phyloP scores from a whole-genome alignment of 306 rosid genomes.

The Casuarina glauca region DNA sequence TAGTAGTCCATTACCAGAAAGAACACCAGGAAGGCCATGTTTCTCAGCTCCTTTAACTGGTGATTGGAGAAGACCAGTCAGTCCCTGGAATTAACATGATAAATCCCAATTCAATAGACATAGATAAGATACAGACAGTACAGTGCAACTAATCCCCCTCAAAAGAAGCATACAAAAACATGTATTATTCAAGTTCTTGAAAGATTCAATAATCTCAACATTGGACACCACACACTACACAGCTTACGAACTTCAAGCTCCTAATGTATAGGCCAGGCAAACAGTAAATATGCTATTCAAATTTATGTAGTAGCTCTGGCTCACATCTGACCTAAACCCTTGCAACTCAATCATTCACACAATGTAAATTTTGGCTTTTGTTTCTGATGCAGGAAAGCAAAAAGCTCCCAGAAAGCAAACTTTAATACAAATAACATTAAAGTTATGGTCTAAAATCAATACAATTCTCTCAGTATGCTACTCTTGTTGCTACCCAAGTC shows the following conservation, averaged over 20 bases:
- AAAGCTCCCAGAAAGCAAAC: too few species aligned
- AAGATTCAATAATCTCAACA: not conserved
- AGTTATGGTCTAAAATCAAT: too few species aligned
- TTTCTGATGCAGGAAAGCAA: too few species aligned
- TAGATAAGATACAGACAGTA: not conserved
- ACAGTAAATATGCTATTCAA: not conserved
- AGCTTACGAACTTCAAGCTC: not conserved
- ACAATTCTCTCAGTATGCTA: too few species aligned
- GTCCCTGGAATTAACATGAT: constrained; percentile 61
- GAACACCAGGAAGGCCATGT: constrained; percentile 97
- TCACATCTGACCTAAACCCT: not conserved
- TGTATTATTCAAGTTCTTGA: not conserved
- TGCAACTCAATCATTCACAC: not conserved
- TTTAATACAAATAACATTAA: too few species aligned
- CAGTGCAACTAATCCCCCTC: not conserved
- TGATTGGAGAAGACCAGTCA: constrained; percentile 96
- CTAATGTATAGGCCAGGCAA: not conserved
- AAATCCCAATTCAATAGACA: constrained; percentile 7
- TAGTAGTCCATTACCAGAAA: constrained; percentile 58
- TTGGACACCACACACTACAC: not conserved
- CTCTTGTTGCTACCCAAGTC: too few species aligned
- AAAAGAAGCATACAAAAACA: not conserved
- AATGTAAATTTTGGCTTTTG: too few species aligned
- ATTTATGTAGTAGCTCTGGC: not conserved
- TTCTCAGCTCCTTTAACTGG: constrained; percentile 93